phyloP scores from a whole-genome alignment of 208 protist genomes.

The Trypanosoma conorhini region DNA sequence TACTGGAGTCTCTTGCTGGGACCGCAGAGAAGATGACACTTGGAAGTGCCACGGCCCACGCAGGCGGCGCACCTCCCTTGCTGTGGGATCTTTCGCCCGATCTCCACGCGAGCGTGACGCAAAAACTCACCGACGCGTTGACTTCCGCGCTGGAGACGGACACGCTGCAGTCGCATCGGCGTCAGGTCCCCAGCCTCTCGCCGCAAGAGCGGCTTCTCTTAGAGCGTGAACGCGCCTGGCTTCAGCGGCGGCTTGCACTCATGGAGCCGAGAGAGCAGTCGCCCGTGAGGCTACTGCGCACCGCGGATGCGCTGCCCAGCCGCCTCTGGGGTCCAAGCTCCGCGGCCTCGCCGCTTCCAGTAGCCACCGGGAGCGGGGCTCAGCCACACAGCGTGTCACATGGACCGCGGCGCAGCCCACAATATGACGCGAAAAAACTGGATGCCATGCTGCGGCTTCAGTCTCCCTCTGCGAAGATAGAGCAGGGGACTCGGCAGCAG shows the following conservation, averaged over 20 bases:
- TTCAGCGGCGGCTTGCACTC: slow-evolving; percentile 25
- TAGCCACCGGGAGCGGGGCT: not conserved
- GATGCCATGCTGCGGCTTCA: not conserved
- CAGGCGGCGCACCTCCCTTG: not conserved
- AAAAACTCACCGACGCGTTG: slow-evolving; percentile 39
- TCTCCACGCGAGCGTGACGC: slow-evolving; percentile 34
- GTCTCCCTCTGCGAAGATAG: slow-evolving; percentile 1
- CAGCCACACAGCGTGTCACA: not conserved
- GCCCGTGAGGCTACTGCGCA: not conserved
- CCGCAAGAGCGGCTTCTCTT: slow-evolving; percentile 31
- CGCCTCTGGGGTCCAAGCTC: not conserved
- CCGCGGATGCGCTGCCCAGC: not conserved
- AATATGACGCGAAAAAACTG: not conserved
- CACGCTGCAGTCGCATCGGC: slow-evolving; percentile 8
- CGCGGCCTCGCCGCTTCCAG: not conserved
- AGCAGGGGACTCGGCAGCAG: not conserved
- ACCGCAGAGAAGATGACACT: not conserved
- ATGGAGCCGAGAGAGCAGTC: not conserved
- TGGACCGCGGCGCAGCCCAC: not conserved
- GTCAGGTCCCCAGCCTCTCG: slow-evolving; percentile 12
- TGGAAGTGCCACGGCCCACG: not conserved
- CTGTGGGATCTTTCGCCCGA: slow-evolving; percentile 12
- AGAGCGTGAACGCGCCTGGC: slow-evolving; percentile 20
- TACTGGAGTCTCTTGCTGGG: slow-evolving; percentile 41
- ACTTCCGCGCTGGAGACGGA: slow-evolving; percentile 34